These are phyloP conservation scores for bread wheat (Triticum aestivum) DNA, from an alignment of 176 grass and related monocot species.

Conservation along the genomic window DNA sequence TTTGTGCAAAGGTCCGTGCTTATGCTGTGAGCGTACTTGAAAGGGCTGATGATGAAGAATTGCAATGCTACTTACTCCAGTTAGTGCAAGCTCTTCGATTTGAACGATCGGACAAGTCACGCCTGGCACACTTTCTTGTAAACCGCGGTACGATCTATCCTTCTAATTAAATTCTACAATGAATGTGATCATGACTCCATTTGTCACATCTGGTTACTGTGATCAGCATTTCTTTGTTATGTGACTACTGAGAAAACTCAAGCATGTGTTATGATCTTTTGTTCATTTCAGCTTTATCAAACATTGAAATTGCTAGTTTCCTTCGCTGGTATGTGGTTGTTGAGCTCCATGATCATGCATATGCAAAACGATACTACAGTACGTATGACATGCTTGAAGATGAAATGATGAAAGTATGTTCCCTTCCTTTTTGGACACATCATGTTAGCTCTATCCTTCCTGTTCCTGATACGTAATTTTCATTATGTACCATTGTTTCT, in stretches of 20 bases:
- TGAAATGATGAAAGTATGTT: constrained; percentile 80
- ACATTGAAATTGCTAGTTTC: constrained; percentile 98
- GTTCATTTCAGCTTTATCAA: constrained; percentile 73
- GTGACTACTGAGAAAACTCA: neutral
- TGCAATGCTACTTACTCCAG: constrained; percentile 96
- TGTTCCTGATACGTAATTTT: constrained; percentile 3
- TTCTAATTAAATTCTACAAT: constrained; percentile 4
- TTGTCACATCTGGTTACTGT: neutral
- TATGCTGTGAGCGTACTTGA: constrained; percentile 95
- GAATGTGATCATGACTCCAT: constrained; percentile 11
- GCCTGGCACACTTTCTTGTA: constrained; percentile 84
- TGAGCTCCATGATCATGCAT: constrained; percentile 74
- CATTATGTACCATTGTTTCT: constrained; percentile 10
- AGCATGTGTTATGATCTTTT: neutral
- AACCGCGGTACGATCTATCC: constrained; percentile 63
- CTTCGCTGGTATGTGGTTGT: constrained; percentile 95
- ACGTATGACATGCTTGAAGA: constrained; percentile 97
- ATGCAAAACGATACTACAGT: constrained; percentile 78
- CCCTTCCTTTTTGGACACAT: constrained; percentile 18
- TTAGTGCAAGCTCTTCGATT: constrained; percentile 98
- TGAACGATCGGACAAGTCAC: constrained; percentile 95
- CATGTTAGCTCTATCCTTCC: neutral
- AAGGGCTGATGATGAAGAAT: constrained; percentile 94
- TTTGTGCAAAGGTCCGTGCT: constrained; percentile 69
- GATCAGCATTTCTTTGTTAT: neutral